Base-by-base conservation (phyloP, 2,329 filamentous ascomycete species). In the Aspergillus tanneri region DNA sequence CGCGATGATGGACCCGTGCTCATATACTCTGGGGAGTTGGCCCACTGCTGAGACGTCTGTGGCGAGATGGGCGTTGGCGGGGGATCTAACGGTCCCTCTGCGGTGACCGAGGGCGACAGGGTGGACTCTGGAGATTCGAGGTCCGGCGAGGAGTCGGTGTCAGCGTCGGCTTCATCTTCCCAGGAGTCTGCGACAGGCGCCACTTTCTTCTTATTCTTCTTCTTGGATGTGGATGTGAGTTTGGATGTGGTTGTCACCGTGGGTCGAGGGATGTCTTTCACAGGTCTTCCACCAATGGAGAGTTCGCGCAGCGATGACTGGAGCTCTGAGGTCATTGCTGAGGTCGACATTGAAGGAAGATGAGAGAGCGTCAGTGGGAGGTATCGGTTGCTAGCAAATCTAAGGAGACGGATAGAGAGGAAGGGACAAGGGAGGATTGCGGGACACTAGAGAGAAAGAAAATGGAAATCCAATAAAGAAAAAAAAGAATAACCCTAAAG, bases 111-210 rank as follows among this genome's bases (percentile, higher is more conserved):
- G 43, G 63, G 47, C 51, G 67, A 59, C 50, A 58, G 45, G 48
- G 43, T 49, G 50, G 37, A 39, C 38, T 41, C 47, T 36, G 44
- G 42, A 19, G 38, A 19, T 14, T 49, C 48, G 19, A 35, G 22
- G 27, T 42, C 39, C 24, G 60, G 61, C 4, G 56, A 50, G n/a
- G 75, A 74, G 10, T 69, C 69, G 5, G 75, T 71, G 14, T 72
- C 36, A 2, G 32, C 76, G 25, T 76, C 69, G 24, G 79, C 77
- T 47, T 87, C 87, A 60, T 93, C 86, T 70, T 90, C 87, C 87
- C 87, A 91, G 35, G 85, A 88, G 55, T 90, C 87, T 44, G 78
- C 81, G 16, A 86, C 80, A 14, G 86, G 73, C 14, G 70, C 50
- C 14, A 56, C 46, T 32, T 72, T 71, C 47, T 70, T 63, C 23